These are phyloP conservation scores for Heliocybe sulcata DNA, from an alignment of 1,284 basidiomycete genomes.

Conservation along the genomic window DNA sequence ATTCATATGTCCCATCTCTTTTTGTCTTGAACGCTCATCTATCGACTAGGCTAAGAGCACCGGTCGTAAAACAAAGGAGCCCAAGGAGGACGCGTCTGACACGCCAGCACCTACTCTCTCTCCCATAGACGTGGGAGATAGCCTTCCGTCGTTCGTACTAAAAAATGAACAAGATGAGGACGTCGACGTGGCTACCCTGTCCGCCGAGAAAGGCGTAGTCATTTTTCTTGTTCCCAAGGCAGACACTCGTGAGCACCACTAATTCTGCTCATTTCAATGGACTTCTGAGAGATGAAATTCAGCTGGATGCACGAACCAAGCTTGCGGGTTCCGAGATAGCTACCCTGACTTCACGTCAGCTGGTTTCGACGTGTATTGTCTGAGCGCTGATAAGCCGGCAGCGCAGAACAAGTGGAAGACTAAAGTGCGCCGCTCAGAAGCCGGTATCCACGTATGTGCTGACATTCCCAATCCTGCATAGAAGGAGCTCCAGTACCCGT, in stretches of 20 bases:
- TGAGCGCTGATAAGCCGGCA: slow-evolving; percentile 77
- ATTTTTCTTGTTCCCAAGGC: slow-evolving; percentile 82
- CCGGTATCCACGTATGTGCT: neutral
- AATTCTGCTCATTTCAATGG: neutral
- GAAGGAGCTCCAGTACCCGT: slow-evolving; percentile 78
- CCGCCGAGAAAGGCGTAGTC: slow-evolving; percentile 69
- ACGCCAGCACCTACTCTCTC: slow-evolving; percentile 18
- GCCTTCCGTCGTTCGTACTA: slow-evolving; percentile 68
- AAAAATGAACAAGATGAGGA: slow-evolving; percentile 78
- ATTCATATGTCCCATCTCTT: too few species aligned
- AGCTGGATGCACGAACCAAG: slow-evolving; percentile 88
- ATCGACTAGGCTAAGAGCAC: neutral
- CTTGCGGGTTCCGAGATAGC: slow-evolving; percentile 82
- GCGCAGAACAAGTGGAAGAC: slow-evolving; percentile 82
- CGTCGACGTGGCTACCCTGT: slow-evolving; percentile 51
- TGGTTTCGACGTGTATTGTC: slow-evolving; percentile 77
- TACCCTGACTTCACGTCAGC: slow-evolving; percentile 67
- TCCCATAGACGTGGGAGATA: slow-evolving; percentile 65
- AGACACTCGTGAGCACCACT: slow-evolving; percentile 61
- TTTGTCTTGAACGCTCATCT: too few species aligned
- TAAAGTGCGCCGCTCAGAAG: slow-evolving; percentile 40
- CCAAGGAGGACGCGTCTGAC: neutral
- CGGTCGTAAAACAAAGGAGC: neutral
- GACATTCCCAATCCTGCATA: slow-evolving; percentile 19
- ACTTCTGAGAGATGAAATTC: neutral